phyloP scores from a whole-genome alignment of 306 rosid genomes.

The Macrotyloma uniflorum region DNA sequence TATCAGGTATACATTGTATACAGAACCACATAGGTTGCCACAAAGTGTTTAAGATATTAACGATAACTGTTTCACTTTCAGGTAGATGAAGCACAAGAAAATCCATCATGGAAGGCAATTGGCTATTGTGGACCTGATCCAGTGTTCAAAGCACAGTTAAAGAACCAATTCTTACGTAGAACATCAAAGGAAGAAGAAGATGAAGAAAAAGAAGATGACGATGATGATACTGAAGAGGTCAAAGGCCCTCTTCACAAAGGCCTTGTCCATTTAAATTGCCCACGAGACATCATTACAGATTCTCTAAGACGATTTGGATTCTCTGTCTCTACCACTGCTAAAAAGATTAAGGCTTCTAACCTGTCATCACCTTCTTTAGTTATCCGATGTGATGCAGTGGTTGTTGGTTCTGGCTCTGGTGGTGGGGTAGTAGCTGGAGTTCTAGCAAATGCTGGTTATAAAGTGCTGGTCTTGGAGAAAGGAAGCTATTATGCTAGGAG shows the following conservation, averaged over 20 bases:
- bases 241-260: slow-evolving; percentile 75
- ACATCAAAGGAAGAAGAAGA: slow-evolving; percentile 31
- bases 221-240: slow-evolving; percentile 31
- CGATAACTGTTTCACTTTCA: slow-evolving; percentile 27
- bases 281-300: slow-evolving; percentile 36
- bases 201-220: slow-evolving; percentile 17
- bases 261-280: slow-evolving; percentile 47
- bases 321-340: slow-evolving; percentile 37
- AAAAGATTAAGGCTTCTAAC: slow-evolving; percentile 29
- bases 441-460: slow-evolving; percentile 69
- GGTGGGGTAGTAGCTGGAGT: slow-evolving; percentile 92
- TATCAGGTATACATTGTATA: no score
- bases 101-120: slow-evolving; percentile 77
- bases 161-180: slow-evolving; percentile 1
- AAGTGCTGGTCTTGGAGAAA: slow-evolving; percentile 74
- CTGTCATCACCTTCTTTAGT: slow-evolving; percentile 55
- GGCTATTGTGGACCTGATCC: slow-evolving; percentile 73
- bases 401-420: slow-evolving; percentile 88
- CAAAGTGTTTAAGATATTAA: not conserved
- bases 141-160: slow-evolving; percentile 46
- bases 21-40: not conserved
- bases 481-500: slow-evolving; percentile 74
- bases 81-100: slow-evolving; percentile 63
- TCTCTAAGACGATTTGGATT: slow-evolving; percentile 53
- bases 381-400: slow-evolving; percentile 72